Evolutionary conservation across 257 asterid genomes (phyloP).

Genomic region (Fraxinus cuspidata): DNA sequence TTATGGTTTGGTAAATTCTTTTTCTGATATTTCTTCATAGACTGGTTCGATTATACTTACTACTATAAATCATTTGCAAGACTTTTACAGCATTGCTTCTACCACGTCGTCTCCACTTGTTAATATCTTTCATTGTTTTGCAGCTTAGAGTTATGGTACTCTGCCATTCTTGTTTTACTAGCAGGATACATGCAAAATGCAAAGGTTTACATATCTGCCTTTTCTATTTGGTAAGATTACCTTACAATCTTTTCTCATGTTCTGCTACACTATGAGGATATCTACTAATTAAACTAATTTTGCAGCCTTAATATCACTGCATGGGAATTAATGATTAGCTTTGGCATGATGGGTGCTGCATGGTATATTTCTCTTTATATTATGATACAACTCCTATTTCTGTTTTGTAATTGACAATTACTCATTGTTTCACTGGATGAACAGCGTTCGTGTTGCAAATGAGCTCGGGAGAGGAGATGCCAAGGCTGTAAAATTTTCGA

Average conservation of each 20-base stretch:
- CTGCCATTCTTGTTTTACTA: constrained; percentile 56
- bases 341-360: constrained; percentile 69
- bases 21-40: too few species aligned
- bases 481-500: constrained; percentile 55
- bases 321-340: constrained; percentile 57
- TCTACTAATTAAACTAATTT: neutral
- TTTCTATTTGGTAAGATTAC: constrained; percentile 56
- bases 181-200: constrained; percentile 75
- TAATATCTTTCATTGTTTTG: neutral
- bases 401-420: neutral
- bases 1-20: constrained; percentile 58
- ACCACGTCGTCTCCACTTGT: neutral
- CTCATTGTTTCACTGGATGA: neutral
- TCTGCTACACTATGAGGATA: neutral
- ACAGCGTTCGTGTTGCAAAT: constrained; percentile 64
- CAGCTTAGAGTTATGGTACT: constrained; percentile 75
- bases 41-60: neutral
- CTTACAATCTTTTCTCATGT: neutral
- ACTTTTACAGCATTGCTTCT: neutral
- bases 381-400: neutral
- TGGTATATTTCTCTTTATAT: constrained; percentile 35
- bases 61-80: neutral
- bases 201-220: constrained; percentile 61
- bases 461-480: constrained; percentile 70
- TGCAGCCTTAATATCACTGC: constrained; percentile 56